phyloP scores from a whole-genome alignment of 2,329 filamentous ascomycete genomes.

The Colletotrichum orbiculare region DNA sequence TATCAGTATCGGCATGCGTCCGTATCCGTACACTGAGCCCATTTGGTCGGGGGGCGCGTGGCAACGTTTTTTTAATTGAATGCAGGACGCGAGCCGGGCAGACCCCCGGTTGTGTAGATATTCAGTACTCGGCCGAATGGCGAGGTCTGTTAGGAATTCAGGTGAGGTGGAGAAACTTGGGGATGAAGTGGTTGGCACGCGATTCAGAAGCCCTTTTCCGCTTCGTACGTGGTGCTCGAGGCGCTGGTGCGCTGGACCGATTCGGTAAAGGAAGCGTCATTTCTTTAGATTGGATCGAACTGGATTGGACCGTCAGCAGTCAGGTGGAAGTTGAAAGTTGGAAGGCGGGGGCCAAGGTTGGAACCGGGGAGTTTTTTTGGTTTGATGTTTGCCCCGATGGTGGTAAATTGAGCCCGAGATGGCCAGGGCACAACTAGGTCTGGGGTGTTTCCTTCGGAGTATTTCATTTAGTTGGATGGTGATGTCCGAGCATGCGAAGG shows the following conservation, averaged over 20 bases:
- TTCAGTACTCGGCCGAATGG: slow-evolving; percentile 37
- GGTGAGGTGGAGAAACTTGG: slow-evolving; percentile 35
- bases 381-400: slow-evolving; percentile 29
- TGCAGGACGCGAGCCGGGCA: slow-evolving; percentile 30
- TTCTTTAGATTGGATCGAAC: not conserved
- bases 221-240: slow-evolving; percentile 25
- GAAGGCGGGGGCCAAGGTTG: slow-evolving; percentile 1
- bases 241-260: not conserved
- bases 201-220: slow-evolving; percentile 22
- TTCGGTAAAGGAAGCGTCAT: not conserved
- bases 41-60: not conserved
- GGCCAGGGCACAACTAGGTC: slow-evolving; percentile 22
- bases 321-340: not conserved
- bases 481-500: slow-evolving; percentile 24
- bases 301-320: not conserved
- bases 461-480: slow-evolving; percentile 35
- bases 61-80: slow-evolving; percentile 22
- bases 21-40: too few species aligned
- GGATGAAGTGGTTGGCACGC: slow-evolving; percentile 24
- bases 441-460: slow-evolving; percentile 34
- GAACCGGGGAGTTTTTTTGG: slow-evolving; percentile 31
- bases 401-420: slow-evolving; percentile 31
- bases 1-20: too few species aligned
- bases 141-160: slow-evolving; percentile 37
- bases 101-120: slow-evolving; percentile 27